These are phyloP conservation scores for Macrophomina tecta DNA, from an alignment of 2,329 filamentous ascomycete species.

Conservation along the genomic window DNA sequence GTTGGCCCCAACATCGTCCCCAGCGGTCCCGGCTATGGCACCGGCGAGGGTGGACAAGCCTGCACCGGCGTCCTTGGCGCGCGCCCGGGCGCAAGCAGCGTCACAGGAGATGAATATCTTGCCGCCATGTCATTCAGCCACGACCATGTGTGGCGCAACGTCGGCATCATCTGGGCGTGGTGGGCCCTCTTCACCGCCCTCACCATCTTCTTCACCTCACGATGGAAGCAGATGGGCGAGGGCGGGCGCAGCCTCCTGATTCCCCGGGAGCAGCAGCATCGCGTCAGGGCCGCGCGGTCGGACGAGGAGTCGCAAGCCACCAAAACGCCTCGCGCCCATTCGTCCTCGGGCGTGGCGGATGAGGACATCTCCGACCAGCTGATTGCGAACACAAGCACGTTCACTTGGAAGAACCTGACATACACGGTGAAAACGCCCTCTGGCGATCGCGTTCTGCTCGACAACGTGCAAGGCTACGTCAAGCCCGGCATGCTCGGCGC, in stretches of 20 bases:
- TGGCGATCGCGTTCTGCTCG: too few relatives aligned
- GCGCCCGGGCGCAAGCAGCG: conserved; percentile 44
- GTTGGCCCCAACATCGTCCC: background rate
- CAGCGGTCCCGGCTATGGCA: background rate
- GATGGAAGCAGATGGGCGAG: background rate
- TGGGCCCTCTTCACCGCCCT: conserved; percentile 62
- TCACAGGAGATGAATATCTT: conserved; percentile 50
- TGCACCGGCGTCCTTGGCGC: conserved; percentile 38
- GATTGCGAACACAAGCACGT: background rate
- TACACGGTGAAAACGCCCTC: too few relatives aligned
- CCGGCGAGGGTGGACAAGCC: background rate
- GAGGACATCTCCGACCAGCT: background rate
- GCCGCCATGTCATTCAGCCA: conserved; percentile 40
- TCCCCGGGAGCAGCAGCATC: background rate
- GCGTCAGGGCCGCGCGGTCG: background rate
- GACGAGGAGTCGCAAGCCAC: conserved; percentile 43
- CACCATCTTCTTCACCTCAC: background rate
- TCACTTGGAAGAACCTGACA: background rate
- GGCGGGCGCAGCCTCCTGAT: background rate
- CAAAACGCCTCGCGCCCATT: conserved; percentile 3
- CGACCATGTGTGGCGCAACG: conserved; percentile 62
- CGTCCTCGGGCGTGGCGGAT: background rate
- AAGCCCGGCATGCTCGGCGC: conserved; percentile 78
- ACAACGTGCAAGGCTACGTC: conserved; percentile 57
- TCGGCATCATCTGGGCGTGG: conserved; percentile 72